Evolutionary conservation across 2,329 filamentous ascomycete genomes (phyloP), one percentile per base, ranked within the genome.

Genomic region (Arthrobotrys conoides): DNA sequence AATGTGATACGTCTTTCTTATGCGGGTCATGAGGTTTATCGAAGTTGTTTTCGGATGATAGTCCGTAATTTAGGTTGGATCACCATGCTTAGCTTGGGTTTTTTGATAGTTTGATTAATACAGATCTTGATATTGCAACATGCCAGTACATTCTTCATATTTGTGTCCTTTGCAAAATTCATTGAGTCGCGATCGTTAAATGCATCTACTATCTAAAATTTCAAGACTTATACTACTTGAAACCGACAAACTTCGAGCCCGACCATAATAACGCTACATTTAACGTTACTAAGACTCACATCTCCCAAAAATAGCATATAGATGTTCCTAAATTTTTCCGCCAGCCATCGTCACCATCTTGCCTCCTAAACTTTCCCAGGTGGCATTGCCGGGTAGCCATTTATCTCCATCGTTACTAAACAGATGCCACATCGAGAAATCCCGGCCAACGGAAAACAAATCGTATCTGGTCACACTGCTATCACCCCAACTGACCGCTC

Each of bases 341-440:
- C 59, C 69, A 12, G 44, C 27, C 57, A 44, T 72, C 1, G 20
- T 27, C 5, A 6, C 30, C 41, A 51, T 59, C n/a, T 22, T 44
- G 20, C 49, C 61, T n/a, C 33, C 44, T 16, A 67, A 33, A 16
- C 2, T 53, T 46, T 75, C 59, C 63, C 61, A 59, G 3, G 48
- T n/a, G 5, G 22, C 30, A 30, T 24, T n/a, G 5, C 14, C 22
- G 33, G 63, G 63, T 12, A 24, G 2, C 61, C 63, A 75, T 20
- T 48, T 67, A 22, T 63, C 63, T 5, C 63, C 71, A 33, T 61
- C 49, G 48, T 75, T 22, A 14, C 53, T n/a, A 12, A 30, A 63
- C 1, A 61, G 14, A 38, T 68, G 38, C 63, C 46, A 33, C 30
- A 33, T 44, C n/a, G 38, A 41, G 41, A 68, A 72, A n/a, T 55